These are phyloP conservation scores for Punica granatum DNA, from an alignment of 345 rosid species.

Conservation along the genomic window DNA sequence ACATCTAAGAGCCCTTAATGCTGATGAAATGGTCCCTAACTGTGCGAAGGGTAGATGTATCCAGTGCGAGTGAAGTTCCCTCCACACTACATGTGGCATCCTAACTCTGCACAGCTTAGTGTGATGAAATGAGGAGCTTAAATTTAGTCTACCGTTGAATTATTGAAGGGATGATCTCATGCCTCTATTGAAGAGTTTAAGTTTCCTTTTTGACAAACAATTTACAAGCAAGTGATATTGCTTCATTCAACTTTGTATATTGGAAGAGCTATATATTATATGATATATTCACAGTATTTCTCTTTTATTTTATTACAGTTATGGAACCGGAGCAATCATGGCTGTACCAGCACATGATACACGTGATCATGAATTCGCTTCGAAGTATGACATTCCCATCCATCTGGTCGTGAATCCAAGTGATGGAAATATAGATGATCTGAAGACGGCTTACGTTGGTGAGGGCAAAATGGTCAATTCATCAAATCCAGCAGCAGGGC, in stretches of 20 bases:
- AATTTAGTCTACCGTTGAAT: not conserved
- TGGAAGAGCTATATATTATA: not conserved
- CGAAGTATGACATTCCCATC: constrained; percentile 62
- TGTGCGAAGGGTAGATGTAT: no score
- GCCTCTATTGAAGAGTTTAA: not conserved
- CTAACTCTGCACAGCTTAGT: no score
- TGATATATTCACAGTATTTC: constrained; percentile 3
- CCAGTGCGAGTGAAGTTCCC: no score
- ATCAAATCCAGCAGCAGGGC: constrained; percentile 44
- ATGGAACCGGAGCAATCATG: constrained; percentile 98
- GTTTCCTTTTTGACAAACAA: not conserved
- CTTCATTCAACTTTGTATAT: not conserved
- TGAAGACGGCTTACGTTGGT: constrained; percentile 51
- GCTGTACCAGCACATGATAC: constrained; percentile 92
- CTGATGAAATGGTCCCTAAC: no score
- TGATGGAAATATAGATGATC: constrained; percentile 30
- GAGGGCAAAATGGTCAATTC: constrained; percentile 58
- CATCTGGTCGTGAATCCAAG: constrained; percentile 55
- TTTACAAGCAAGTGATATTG: not conserved
- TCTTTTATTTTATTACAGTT: constrained; percentile 37
- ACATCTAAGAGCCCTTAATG: no score
- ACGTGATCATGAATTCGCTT: constrained; percentile 80
- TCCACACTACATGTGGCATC: no score
- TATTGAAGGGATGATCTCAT: not conserved
- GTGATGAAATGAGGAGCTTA: not conserved